phyloP scores from a whole-genome alignment of 192 early-diverging fungal species.

The Thamnidium elegans region DNA sequence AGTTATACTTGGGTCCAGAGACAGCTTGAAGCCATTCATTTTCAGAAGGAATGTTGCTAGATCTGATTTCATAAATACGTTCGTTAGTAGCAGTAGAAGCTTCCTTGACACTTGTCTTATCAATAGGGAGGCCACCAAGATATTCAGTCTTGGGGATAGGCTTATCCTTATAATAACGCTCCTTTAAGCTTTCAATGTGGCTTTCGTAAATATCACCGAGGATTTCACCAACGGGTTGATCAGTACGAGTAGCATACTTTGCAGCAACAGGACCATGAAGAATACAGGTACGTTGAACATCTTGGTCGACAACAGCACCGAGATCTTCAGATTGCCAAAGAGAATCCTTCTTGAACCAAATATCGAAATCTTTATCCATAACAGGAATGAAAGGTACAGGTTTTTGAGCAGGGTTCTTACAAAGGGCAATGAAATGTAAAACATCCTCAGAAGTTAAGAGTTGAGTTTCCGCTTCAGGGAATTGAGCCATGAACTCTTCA shows the following conservation, averaged over 20 bases:
- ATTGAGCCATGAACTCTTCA: conserved; percentile 64
- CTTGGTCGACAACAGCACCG: conserved; percentile 78
- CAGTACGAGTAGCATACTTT: conserved; percentile 62
- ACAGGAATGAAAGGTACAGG: conserved; percentile 88
- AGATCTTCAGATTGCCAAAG: conserved; percentile 89
- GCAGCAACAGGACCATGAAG: conserved; percentile 89
- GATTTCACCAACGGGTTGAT: conserved; percentile 89
- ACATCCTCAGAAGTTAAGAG: conserved; percentile 83
- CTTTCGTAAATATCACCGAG: conserved; percentile 79
- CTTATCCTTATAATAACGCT: conserved; percentile 66
- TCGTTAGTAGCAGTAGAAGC: conserved; percentile 40
- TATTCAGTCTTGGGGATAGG: conserved; percentile 79
- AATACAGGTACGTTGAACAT: conserved; percentile 80
- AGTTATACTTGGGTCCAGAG: conserved; percentile 68
- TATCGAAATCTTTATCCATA: conserved; percentile 85
- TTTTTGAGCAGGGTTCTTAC: conserved; percentile 75
- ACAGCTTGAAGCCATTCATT: conserved; percentile 71
- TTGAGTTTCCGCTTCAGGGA: conserved; percentile 67
- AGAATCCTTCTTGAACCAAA: conserved; percentile 87
- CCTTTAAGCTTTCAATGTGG: conserved; percentile 72
- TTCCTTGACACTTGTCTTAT: conserved; percentile 38
- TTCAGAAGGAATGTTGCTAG: conserved; percentile 51
- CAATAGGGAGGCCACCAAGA: conserved; percentile 54
- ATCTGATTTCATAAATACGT: conserved; percentile 59
- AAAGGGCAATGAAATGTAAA: conserved; percentile 75